A percentile compares a stretch with the other conserved stretches of the same genome.
Conservation (phyloP, 177 flowering plant genomes). For the Vitis hybrid region DNA sequence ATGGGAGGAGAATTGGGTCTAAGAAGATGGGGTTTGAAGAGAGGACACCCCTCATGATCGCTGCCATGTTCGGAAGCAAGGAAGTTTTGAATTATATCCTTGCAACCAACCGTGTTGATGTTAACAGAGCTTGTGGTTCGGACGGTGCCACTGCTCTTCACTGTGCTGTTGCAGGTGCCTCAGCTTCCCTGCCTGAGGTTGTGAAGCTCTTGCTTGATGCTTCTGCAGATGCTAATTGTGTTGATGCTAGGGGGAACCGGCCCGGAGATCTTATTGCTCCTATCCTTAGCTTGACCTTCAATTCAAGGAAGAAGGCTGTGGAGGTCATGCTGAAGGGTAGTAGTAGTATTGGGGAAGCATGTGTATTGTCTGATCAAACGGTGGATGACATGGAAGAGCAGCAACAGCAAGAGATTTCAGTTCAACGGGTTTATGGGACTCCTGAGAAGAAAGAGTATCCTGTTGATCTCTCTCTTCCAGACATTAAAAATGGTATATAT, state of each 20-base stretch:
- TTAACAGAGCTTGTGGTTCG: constrained; percentile 44
- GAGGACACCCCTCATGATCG: constrained; percentile 62
- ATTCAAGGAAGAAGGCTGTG: constrained; percentile 27
- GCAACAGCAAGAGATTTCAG: constrained; percentile 13
- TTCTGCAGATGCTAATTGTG: constrained; percentile 39
- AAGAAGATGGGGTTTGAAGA: constrained; percentile 54
- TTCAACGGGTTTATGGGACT: constrained; percentile 15
- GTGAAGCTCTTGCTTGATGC: constrained; percentile 52
- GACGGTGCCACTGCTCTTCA: constrained; percentile 61
- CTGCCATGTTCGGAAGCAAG: constrained; percentile 52
- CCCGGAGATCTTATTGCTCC: constrained; percentile 37
- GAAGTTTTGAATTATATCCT: constrained; percentile 42
- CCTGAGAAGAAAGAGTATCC: constrained; percentile 61
- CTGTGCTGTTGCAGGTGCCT: constrained; percentile 57
- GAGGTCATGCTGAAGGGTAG: constrained; percentile 32
- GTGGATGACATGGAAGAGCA: constrained; percentile 14
- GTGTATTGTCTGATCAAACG: constrained; percentile 15
- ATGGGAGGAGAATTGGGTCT: constrained; percentile 51
- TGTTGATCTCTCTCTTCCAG: constrained; percentile 52
- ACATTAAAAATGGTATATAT: constrained; percentile 54
- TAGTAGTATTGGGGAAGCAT: constrained; percentile 5
- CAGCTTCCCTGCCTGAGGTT: constrained; percentile 32
- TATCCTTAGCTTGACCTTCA: constrained; percentile 11
- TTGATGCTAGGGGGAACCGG: constrained; percentile 40
- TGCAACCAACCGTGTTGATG: constrained; percentile 38